A percentile compares a stretch with the other conserved stretches of the same genome.
Evolutionary conservation across 2,329 filamentous ascomycete species (phyloP).

Genomic region (Dactylellina parvicollis): DNA sequence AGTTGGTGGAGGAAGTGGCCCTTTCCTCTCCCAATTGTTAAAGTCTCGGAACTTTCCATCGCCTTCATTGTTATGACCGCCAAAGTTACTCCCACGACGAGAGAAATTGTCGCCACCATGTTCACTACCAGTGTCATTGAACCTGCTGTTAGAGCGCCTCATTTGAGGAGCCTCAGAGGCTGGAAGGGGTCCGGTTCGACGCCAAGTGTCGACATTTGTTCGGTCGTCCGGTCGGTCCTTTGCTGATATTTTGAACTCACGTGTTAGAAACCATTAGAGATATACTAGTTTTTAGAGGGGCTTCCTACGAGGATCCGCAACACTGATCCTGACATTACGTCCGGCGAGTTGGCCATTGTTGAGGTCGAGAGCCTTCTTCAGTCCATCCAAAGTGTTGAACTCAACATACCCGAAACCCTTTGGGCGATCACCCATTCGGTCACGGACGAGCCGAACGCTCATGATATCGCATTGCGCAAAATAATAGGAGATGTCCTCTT

Average conservation of each 20-base stretch:
- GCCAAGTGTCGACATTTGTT: conserved; percentile 84
- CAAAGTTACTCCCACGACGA: conserved; percentile 72
- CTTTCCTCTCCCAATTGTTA: conserved; percentile 92
- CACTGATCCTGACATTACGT: conserved; percentile 88
- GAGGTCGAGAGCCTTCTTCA: conserved; percentile 87
- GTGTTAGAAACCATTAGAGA: not conserved
- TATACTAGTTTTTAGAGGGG: not conserved
- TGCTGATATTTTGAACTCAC: conserved; percentile 67
- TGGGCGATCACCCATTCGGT: conserved; percentile 89
- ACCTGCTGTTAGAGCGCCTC: conserved; percentile 64
- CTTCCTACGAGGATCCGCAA: conserved; percentile 93
- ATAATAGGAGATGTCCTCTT: conserved; percentile 83
- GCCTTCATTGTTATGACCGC: conserved; percentile 67
- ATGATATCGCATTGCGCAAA: conserved; percentile 85
- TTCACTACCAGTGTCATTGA: conserved; percentile 65
- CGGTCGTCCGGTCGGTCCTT: conserved; percentile 85
- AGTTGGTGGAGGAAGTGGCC: conserved; percentile 80
- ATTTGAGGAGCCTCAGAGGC: conserved; percentile 64
- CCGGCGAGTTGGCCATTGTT: conserved; percentile 86
- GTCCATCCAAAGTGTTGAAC: conserved; percentile 84
- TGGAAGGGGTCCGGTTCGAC: conserved; percentile 85
- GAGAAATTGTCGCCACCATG: conserved; percentile 69
- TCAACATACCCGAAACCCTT: conserved; percentile 99
- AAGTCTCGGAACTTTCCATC: conserved; percentile 84
- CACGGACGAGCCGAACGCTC: conserved; percentile 94